Percentiles rank a stretch among this genome's conserved stretches.
Conservation (phyloP, 805 yeast species). For the Candida piceae region DNA sequence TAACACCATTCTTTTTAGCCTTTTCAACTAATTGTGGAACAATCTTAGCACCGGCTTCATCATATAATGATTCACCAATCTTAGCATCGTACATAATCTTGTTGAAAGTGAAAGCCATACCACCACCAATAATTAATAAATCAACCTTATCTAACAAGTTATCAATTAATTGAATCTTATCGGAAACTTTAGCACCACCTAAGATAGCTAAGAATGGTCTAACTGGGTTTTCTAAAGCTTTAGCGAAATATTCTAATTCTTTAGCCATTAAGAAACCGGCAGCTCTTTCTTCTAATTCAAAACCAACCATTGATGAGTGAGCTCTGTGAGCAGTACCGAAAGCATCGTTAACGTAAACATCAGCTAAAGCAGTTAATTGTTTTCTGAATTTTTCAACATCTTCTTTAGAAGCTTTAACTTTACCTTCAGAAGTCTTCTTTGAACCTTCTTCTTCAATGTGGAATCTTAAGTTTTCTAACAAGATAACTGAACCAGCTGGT, state of each 20-base stretch:
- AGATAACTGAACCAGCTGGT: slow-evolving; percentile 73
- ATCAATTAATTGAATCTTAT: slow-evolving; percentile 97
- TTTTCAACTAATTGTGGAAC: slow-evolving; percentile 89
- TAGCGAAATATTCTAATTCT: slow-evolving; percentile 95
- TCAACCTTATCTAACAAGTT: slow-evolving; percentile 95
- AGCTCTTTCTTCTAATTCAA: slow-evolving; percentile 92
- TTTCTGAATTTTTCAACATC: slow-evolving; percentile 84
- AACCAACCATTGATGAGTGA: slow-evolving; percentile 98
- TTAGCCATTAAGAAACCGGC: slow-evolving; percentile 98
- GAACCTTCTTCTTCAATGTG: slow-evolving; percentile 97
- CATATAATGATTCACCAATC: slow-evolving; percentile 91
- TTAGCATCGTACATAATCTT: slow-evolving; percentile 80
- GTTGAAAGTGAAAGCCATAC: slow-evolving; percentile 99
- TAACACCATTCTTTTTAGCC: slow-evolving; percentile 94
- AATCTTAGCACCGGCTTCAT: slow-evolving; percentile 90
- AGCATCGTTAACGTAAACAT: slow-evolving; percentile 96
- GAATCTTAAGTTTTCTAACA: slow-evolving; percentile 96
- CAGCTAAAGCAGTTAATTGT: slow-evolving; percentile 88
- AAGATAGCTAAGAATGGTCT: slow-evolving; percentile 98
- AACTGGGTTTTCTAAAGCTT: slow-evolving; percentile 96
- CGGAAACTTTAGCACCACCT: slow-evolving; percentile 99
- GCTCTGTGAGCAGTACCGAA: slow-evolving; percentile 99
- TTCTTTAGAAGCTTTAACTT: slow-evolving; percentile 86
- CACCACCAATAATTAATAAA: slow-evolving; percentile 94
- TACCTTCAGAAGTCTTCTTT: slow-evolving; percentile 80